These are phyloP conservation scores for Mortierella sp. DNA, from an alignment of 371 early-diverging fungal species.

Conservation along the genomic window DNA sequence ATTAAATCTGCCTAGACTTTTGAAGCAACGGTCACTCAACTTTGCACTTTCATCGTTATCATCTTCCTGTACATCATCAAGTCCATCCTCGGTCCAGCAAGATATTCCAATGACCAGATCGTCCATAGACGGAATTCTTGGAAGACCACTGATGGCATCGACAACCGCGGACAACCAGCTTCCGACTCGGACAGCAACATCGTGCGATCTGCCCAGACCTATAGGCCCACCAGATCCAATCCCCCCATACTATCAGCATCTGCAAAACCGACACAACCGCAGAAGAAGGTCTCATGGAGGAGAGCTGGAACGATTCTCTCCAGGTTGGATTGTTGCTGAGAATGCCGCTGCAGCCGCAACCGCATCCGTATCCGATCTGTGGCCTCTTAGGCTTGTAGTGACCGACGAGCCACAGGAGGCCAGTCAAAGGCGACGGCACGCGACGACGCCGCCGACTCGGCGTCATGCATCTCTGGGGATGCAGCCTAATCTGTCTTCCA, in stretches of 20 bases:
- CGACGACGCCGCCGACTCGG: not conserved
- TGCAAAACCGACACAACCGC: constrained; percentile 31
- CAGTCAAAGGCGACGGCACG: not conserved
- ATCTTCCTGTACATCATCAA: constrained; percentile 2
- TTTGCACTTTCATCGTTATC: constrained; percentile 23
- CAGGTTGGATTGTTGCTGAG: constrained; percentile 34
- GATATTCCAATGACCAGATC: constrained; percentile 5
- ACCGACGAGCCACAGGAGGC: constrained; percentile 10
- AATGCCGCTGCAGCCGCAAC: constrained; percentile 1
- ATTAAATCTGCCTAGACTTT: constrained; percentile 23
- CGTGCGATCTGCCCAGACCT: constrained; percentile 28
- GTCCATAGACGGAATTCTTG: constrained; percentile 14
- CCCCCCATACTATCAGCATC: constrained; percentile 46
- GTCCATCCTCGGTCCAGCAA: not conserved
- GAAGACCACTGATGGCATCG: not conserved
- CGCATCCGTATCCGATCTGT: not conserved
- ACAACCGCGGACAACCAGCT: not conserved
- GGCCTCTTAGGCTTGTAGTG: constrained; percentile 1
- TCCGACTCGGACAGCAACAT: constrained; percentile 10
- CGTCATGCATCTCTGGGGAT: constrained; percentile 32
- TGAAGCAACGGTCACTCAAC: constrained; percentile 50
- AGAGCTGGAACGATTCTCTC: constrained; percentile 35
- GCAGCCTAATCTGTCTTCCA: constrained; percentile 20
- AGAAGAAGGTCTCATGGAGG: constrained; percentile 40
- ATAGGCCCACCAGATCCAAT: constrained; percentile 54